These are phyloP conservation scores for Dendrobium nobile DNA, from an alignment of 106 monocot species.

Conservation along the genomic window DNA sequence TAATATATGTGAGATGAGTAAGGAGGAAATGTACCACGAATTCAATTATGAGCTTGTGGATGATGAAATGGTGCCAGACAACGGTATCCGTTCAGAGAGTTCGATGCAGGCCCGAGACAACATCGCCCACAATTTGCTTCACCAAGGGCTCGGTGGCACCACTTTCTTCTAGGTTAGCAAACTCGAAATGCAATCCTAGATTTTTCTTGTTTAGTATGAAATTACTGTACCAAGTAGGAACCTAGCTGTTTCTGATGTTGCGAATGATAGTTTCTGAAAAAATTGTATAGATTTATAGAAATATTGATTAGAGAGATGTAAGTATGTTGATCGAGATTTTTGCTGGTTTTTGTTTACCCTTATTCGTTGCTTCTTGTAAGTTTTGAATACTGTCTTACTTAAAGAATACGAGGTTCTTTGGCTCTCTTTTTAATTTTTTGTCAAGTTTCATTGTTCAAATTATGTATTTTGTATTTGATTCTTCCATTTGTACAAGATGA, in stretches of 20 bases:
- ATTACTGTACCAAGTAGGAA: background rate
- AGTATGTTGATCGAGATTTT: background rate
- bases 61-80: constrained; percentile 58
- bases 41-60: constrained; percentile 46
- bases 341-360: background rate
- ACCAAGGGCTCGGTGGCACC: constrained; percentile 58
- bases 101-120: constrained; percentile 45
- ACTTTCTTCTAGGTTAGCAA: constrained; percentile 35
- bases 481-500: no score
- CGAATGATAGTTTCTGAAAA: background rate
- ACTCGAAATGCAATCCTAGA: background rate
- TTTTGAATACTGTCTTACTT: background rate
- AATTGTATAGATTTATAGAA: background rate
- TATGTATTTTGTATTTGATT: background rate
- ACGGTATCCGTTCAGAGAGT: constrained; percentile 27
- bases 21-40: constrained; percentile 55
- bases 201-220: background rate
- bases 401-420: background rate
- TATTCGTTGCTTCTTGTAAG: background rate
- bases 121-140: constrained; percentile 67
- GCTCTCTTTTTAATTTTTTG: background rate
- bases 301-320: background rate
- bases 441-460: background rate
- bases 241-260: background rate
- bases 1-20: constrained; percentile 59